These are phyloP conservation scores for Larix sibirica DNA, from an alignment of 83 land plant species.

Conservation along the genomic window DNA sequence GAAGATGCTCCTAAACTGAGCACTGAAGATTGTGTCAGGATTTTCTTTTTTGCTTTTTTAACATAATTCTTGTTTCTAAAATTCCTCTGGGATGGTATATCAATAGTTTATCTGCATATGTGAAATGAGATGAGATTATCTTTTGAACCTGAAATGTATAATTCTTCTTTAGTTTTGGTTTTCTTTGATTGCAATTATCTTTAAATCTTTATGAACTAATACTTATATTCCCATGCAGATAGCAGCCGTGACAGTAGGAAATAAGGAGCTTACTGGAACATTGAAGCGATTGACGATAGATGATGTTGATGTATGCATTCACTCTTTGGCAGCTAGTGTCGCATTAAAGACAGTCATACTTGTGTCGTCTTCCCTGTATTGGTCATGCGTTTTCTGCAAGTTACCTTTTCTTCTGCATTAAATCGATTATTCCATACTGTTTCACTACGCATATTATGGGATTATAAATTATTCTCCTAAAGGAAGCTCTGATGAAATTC, in stretches of 20 bases:
- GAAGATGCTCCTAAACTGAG: too few species aligned
- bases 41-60: too few species aligned
- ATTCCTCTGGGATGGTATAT: too few species aligned
- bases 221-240: constrained; percentile 19
- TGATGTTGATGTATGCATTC: constrained; percentile 41
- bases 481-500: neutral
- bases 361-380: neutral
- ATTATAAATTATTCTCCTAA: neutral
- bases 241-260: constrained; percentile 47
- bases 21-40: too few species aligned
- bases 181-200: too few species aligned
- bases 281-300: constrained; percentile 44
- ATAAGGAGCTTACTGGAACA: constrained; percentile 43
- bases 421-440: neutral
- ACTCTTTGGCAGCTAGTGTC: neutral
- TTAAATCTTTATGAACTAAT: too few species aligned
- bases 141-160: too few species aligned
- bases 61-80: too few species aligned
- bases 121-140: too few species aligned
- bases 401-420: neutral
- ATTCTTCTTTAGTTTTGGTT: too few species aligned
- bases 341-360: neutral
- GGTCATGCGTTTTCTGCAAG: neutral
- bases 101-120: too few species aligned
- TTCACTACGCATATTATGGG: neutral